phyloP scores from a whole-genome alignment of 805 yeast genomes.

The Pichia phayaonensis region DNA sequence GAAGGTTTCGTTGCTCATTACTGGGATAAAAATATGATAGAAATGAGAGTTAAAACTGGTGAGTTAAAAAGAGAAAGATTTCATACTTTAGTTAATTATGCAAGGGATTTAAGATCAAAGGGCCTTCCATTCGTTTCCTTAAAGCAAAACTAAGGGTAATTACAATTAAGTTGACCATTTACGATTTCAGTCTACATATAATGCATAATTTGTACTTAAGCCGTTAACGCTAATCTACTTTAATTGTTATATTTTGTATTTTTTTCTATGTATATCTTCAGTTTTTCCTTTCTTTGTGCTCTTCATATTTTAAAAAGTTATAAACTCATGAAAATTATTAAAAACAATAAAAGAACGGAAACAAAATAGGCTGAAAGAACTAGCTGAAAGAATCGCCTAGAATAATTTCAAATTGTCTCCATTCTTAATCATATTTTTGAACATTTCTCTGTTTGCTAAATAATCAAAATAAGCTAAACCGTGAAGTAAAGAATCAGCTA shows the following conservation, averaged over 20 bases:
- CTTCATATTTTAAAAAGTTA: too few relatives aligned
- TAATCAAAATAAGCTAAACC: slow-evolving; percentile 45
- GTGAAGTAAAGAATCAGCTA: slow-evolving; percentile 59
- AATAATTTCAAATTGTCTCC: background rate
- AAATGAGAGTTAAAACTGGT: slow-evolving; percentile 21
- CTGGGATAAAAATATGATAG: slow-evolving; percentile 23
- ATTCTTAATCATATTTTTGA: background rate
- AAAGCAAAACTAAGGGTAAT: slow-evolving; percentile 3
- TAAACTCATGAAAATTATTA: background rate
- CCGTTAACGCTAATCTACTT: background rate
- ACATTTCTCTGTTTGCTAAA: slow-evolving; percentile 21
- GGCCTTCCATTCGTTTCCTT: slow-evolving; percentile 19
- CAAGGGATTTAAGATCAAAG: slow-evolving; percentile 18
- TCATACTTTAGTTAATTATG: slow-evolving; percentile 23
- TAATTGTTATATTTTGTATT: too few relatives aligned
- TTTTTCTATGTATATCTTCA: background rate
- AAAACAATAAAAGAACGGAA: background rate
- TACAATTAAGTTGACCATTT: background rate
- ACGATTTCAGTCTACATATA: background rate
- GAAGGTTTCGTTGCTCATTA: slow-evolving; percentile 27
- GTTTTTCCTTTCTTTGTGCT: background rate
- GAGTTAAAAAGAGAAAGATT: slow-evolving; percentile 24
- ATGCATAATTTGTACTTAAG: background rate
- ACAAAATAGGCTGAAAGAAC: too few relatives aligned
- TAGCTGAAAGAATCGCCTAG: background rate